Percentiles rank a stretch among this genome's conserved stretches.
Evolutionary conservation across 805 yeast genomes (phyloP).

Genomic region (Cyberlindnera americana): DNA sequence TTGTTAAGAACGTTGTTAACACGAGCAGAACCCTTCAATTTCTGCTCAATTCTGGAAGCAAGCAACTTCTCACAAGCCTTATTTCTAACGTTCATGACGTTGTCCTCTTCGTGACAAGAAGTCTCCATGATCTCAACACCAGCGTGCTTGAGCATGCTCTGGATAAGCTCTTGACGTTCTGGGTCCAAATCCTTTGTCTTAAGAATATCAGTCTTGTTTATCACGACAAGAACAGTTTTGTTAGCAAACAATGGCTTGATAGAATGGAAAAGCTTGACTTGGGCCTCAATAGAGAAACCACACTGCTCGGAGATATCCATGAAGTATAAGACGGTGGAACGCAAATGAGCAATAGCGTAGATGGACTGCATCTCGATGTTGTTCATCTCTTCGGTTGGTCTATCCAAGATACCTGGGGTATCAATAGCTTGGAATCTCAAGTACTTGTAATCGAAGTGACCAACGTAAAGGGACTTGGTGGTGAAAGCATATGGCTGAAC

Average conservation of each 20-base stretch:
- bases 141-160: conserved; percentile 58
- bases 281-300: conserved; percentile 96
- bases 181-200: conserved; percentile 77
- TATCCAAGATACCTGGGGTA: conserved; percentile 97
- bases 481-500: conserved; percentile 99
- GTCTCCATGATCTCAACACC: conserved; percentile 92
- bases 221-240: conserved; percentile 91
- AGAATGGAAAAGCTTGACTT: conserved; percentile 93
- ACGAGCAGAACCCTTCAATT: conserved; percentile 88
- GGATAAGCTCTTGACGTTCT: conserved; percentile 67
- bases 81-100: conserved; percentile 93
- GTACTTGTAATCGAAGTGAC: conserved; percentile 98
- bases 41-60: conserved; percentile 94
- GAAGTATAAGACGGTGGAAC: conserved; percentile 94
- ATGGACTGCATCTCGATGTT: conserved; percentile 99
- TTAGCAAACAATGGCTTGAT: conserved; percentile 97
- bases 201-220: conserved; percentile 92
- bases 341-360: conserved; percentile 96
- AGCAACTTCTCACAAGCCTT: conserved; percentile 95
- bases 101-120: conserved; percentile 92
- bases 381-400: conserved; percentile 99
- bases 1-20: conserved; percentile 86
- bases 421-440: conserved; percentile 98
- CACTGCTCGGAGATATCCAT: conserved; percentile 99
- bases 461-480: conserved; percentile 94